Percentiles rank a stretch among this genome's conserved stretches.
phyloP scores from a whole-genome alignment of 306 rosid genomes.

The Lupinus albus region DNA sequence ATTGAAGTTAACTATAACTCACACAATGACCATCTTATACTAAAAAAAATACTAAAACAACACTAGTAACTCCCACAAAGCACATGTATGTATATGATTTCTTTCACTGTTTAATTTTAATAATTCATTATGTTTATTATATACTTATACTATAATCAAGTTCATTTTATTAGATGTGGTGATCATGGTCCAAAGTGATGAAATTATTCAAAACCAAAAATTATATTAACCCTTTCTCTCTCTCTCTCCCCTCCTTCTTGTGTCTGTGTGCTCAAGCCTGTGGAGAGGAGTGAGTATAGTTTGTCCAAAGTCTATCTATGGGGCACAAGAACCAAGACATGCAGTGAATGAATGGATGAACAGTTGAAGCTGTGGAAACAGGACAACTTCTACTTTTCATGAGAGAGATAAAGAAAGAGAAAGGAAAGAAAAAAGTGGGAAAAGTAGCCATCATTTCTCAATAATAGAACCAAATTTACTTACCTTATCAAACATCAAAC shows the following conservation, averaged over 20 bases:
- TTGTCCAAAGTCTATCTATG: slow-evolving; percentile 48
- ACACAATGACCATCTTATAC: no score
- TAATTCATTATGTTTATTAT: no score
- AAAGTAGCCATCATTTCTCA: slow-evolving; percentile 95
- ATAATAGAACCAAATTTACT: slow-evolving; percentile 80
- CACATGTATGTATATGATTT: no score
- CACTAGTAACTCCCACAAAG: no score
- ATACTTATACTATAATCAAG: no score
- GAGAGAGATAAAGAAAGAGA: slow-evolving; percentile 40
- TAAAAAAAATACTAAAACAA: no score
- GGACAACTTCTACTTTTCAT: slow-evolving; percentile 81
- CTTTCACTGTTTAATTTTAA: no score
- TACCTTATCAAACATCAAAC: slow-evolving; percentile 81
- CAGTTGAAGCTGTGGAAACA: slow-evolving; percentile 60
- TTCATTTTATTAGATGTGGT: no score
- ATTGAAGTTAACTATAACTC: no score
- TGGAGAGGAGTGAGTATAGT: slow-evolving; percentile 48
- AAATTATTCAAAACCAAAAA: no score
- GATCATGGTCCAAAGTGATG: no score
- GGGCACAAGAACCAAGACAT: slow-evolving; percentile 65
- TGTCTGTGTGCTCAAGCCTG: background rate
- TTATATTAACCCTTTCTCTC: no score
- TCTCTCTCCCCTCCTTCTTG: background rate
- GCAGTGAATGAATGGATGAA: slow-evolving; percentile 59
- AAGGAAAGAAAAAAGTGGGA: slow-evolving; percentile 33